Base-by-base conservation (phyloP, 495 filamentous ascomycete species). In the Daldinia concentrica region DNA sequence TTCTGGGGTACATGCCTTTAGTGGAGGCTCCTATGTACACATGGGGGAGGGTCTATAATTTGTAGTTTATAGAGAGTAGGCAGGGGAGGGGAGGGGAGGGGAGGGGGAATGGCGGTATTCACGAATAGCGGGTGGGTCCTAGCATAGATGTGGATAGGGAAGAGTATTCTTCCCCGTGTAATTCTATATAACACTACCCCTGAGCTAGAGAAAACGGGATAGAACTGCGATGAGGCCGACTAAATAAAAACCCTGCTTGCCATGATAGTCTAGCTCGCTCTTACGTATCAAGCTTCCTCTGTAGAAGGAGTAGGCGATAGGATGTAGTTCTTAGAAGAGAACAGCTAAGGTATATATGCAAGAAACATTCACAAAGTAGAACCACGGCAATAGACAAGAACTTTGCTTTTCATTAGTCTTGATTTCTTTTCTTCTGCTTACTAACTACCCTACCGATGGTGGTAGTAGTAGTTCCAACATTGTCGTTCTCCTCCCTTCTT, bases 341-440 rank as follows among this genome's bases (percentile, higher is more conserved):
- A 22, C 22, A 48, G 43, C 17, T 48, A 52, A 52, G 30, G 3
- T 36, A 34, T 14, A 22, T 58, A 22, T 57, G 27, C n/a, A 14
- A 51, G 17, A 1, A 29, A 6, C 41, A 58, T 52, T 52, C 55
- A 52, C 55, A 27, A 41, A n/a, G 55, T 14, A 5, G 15, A 41
- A 50, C 6, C 22, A 43, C 32, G 39, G 34, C 14, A 58, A 8
- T 15, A 7, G 24, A 54, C 50, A 54, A 30, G 26, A 30, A 30
- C 9, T 34, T 34, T 65, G 37, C 41, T 62, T 60, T 71, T 71
- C 62, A 71, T 66, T 62, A 71, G 62, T 71, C 68, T 71, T 71
- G 56, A 71, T 62, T 61, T 58, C 64, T 69, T 58, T 64, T 54
- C 45, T 60, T 56, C 55, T 43, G 29, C 43, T 54, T 17, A 30